These are phyloP conservation scores for Colletotrichum horii DNA, from an alignment of 2,329 filamentous ascomycete species.

Conservation along the genomic window DNA sequence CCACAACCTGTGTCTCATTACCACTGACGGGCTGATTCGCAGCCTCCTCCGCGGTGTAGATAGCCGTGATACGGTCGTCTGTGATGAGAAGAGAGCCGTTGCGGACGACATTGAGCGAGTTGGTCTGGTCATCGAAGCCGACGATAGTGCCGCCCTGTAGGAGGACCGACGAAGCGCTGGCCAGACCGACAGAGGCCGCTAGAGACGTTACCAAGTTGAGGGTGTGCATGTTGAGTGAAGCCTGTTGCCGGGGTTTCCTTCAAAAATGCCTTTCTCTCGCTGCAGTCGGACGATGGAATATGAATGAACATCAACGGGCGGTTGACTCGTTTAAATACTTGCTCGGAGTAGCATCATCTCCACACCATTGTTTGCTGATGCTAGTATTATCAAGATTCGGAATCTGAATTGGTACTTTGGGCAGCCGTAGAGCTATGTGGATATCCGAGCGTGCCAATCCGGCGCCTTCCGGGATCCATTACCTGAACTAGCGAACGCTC, in stretches of 20 bases:
- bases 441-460: background rate
- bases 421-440: background rate
- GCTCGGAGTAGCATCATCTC: background rate
- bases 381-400: background rate
- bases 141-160: constrained; percentile 44
- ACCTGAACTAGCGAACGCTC: background rate
- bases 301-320: background rate
- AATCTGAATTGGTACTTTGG: background rate
- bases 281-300: background rate
- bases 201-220: background rate
- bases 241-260: too few relatives aligned
- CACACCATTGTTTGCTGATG: background rate
- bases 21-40: background rate
- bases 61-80: constrained; percentile 39
- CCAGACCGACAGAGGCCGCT: background rate
- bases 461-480: background rate
- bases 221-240: background rate
- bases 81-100: constrained; percentile 45
- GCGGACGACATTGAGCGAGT: constrained; percentile 40
- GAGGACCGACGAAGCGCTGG: constrained; percentile 26
- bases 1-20: constrained; percentile 43
- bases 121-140: constrained; percentile 37
- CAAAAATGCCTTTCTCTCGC: background rate
- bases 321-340: background rate
- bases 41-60: constrained; percentile 26